Evolutionary conservation across 2,329 filamentous ascomycete species (phyloP).

Genomic region (Leptographium procerum): DNA sequence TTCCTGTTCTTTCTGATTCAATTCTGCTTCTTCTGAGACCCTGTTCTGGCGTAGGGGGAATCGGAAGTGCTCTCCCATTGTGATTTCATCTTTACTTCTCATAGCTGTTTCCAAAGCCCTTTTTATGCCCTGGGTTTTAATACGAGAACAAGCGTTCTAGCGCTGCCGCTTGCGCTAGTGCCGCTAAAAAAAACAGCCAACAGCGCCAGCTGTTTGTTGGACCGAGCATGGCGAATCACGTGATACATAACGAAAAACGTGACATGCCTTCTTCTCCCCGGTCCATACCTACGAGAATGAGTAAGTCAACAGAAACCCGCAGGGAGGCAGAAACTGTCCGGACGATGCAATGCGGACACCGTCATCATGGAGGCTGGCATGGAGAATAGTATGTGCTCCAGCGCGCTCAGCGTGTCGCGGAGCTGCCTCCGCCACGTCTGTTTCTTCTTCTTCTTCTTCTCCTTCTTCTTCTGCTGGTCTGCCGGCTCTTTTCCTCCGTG

Average conservation of each 20-base stretch:
- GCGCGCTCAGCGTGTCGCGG: background rate
- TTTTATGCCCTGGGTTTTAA: background rate
- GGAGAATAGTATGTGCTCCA: background rate
- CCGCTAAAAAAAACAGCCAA: background rate
- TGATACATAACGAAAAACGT: too few relatives aligned
- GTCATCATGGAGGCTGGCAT: background rate
- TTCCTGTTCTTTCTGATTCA: background rate
- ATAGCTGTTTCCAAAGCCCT: background rate
- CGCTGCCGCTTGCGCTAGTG: background rate
- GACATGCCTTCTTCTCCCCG: background rate
- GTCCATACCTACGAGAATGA: too few relatives aligned
- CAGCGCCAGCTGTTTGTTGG: too few relatives aligned
- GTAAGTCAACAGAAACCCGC: background rate
- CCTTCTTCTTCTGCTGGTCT: background rate
- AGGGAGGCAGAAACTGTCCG: too few relatives aligned
- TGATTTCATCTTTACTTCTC: background rate
- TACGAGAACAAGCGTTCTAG: background rate
- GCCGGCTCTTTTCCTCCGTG: slow-evolving; percentile 48
- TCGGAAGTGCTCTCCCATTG: background rate
- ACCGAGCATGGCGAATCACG: too few relatives aligned
- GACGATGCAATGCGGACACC: background rate
- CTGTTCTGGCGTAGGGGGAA: background rate
- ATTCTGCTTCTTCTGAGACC: background rate
- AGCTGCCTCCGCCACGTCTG: background rate
- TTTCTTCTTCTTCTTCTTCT: too few relatives aligned